Conservation (phyloP, 2,329 filamentous ascomycete genomes). For the Microcera coccophila region DNA sequence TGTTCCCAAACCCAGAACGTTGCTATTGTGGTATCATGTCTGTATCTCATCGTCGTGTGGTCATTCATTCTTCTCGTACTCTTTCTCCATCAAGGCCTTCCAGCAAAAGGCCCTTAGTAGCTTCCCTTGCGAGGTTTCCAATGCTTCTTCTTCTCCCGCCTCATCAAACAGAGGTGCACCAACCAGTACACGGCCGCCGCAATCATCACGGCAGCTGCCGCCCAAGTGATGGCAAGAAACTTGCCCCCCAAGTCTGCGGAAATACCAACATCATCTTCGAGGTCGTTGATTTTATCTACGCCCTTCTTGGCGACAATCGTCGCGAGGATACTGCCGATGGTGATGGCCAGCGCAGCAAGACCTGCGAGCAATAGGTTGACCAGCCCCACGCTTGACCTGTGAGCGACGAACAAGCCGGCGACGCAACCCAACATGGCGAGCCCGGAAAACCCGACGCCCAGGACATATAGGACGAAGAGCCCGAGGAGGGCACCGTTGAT, state of each 20-base stretch:
- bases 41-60: not conserved
- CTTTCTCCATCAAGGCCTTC: not conserved
- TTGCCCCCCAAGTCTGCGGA: slow-evolving; percentile 40
- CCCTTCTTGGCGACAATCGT: slow-evolving; percentile 41
- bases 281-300: slow-evolving; percentile 39
- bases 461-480: slow-evolving; percentile 47
- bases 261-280: slow-evolving; percentile 44
- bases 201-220: slow-evolving; percentile 44
- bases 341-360: slow-evolving; percentile 36
- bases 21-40: not conserved
- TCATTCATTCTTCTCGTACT: no score
- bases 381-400: slow-evolving; percentile 24
- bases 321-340: slow-evolving; percentile 41
- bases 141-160: slow-evolving; percentile 25
- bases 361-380: slow-evolving; percentile 37
- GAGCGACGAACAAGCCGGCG: slow-evolving; percentile 33
- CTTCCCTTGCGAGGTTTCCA: slow-evolving; percentile 28
- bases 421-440: slow-evolving; percentile 41
- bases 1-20: no score
- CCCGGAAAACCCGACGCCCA: slow-evolving; percentile 41
- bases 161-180: slow-evolving; percentile 29
- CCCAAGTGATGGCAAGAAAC: slow-evolving; percentile 47
- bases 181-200: slow-evolving; percentile 40
- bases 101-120: slow-evolving; percentile 16
- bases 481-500: slow-evolving; percentile 48